Evolutionary conservation across 2,329 filamentous ascomycete species (phyloP).

Genomic region (Scleromitrula shiraiana): DNA sequence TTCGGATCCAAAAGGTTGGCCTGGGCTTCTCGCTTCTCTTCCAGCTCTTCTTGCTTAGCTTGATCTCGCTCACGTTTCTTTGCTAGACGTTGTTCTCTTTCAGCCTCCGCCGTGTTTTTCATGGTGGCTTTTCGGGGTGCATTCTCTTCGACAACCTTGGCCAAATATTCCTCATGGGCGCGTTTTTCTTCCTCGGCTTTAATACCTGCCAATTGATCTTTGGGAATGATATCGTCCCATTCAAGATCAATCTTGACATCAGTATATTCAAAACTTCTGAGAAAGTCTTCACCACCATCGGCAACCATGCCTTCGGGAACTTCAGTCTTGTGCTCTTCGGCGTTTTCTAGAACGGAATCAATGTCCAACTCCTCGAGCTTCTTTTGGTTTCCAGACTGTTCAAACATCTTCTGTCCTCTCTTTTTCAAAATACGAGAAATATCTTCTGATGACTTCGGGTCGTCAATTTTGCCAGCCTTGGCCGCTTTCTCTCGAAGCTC

Average conservation of each 20-base stretch:
- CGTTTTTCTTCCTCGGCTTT: slow-evolving; percentile 83
- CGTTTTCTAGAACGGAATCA: slow-evolving; percentile 92
- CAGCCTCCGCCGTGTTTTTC: slow-evolving; percentile 48
- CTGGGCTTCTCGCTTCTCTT: slow-evolving; percentile 58
- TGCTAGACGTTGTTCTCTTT: slow-evolving; percentile 55
- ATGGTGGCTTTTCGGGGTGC: slow-evolving; percentile 68
- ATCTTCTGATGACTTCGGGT: slow-evolving; percentile 85
- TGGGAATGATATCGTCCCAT: slow-evolving; percentile 98
- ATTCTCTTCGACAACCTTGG: slow-evolving; percentile 74
- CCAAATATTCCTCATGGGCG: slow-evolving; percentile 74
- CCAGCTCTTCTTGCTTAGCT: slow-evolving; percentile 61
- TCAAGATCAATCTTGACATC: slow-evolving; percentile 96
- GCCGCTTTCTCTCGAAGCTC: slow-evolving; percentile 67
- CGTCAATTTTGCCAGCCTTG: slow-evolving; percentile 69
- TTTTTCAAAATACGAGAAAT: slow-evolving; percentile 96
- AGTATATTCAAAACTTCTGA: slow-evolving; percentile 83
- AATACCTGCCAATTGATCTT: slow-evolving; percentile 81
- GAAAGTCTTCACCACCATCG: slow-evolving; percentile 93
- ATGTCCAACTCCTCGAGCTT: slow-evolving; percentile 97
- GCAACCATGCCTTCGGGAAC: slow-evolving; percentile 91
- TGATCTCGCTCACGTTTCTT: slow-evolving; percentile 60
- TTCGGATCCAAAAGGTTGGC: slow-evolving; percentile 73
- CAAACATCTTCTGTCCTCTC: slow-evolving; percentile 98
- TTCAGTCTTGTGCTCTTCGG: slow-evolving; percentile 94
- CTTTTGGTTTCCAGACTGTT: slow-evolving; percentile 93